Percentiles rank a stretch among this genome's conserved stretches.
Evolutionary conservation across 2,329 filamentous ascomycete species (phyloP).

Genomic region (Aureobasidium zeae): DNA sequence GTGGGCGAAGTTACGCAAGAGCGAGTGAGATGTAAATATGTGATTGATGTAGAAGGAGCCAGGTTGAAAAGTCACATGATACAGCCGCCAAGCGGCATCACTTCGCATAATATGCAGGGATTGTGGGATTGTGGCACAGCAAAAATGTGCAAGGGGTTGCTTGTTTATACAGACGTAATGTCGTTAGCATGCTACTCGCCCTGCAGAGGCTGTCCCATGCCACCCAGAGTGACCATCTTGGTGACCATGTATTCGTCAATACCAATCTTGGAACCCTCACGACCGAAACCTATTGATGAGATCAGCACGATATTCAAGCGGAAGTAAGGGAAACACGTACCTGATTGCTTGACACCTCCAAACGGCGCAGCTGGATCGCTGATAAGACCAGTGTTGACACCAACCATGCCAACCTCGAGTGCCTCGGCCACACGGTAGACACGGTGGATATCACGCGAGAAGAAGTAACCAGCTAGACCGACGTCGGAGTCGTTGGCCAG

Average conservation of each 20-base stretch:
- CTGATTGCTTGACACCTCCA: conserved; percentile 33
- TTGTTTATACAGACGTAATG: neutral
- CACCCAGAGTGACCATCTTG: conserved; percentile 47
- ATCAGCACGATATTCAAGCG: conserved; percentile 34
- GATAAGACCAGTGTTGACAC: conserved; percentile 46
- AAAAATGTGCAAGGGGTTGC: too few relatives aligned
- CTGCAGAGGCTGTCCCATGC: conserved; percentile 51
- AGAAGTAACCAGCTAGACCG: conserved; percentile 91
- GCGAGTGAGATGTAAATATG: too few relatives aligned
- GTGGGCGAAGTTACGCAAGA: too few relatives aligned
- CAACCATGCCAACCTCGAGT: conserved; percentile 79
- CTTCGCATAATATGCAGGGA: too few relatives aligned
- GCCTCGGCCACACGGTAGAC: conserved; percentile 53
- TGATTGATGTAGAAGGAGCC: too few relatives aligned
- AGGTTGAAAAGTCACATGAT: too few relatives aligned
- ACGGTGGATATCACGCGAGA: conserved; percentile 53
- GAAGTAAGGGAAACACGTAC: conserved; percentile 12
- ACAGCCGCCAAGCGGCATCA: too few relatives aligned
- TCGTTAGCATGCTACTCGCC: conserved; percentile 4
- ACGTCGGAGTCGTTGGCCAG: conserved; percentile 77
- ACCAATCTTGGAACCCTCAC: conserved; percentile 42
- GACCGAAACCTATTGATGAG: conserved; percentile 35
- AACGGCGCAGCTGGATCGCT: conserved; percentile 38
- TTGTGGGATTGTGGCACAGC: too few relatives aligned
- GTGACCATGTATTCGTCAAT: conserved; percentile 41